phyloP scores from a whole-genome alignment of 108 stramenopile species.

The Cyclotella baltica region DNA sequence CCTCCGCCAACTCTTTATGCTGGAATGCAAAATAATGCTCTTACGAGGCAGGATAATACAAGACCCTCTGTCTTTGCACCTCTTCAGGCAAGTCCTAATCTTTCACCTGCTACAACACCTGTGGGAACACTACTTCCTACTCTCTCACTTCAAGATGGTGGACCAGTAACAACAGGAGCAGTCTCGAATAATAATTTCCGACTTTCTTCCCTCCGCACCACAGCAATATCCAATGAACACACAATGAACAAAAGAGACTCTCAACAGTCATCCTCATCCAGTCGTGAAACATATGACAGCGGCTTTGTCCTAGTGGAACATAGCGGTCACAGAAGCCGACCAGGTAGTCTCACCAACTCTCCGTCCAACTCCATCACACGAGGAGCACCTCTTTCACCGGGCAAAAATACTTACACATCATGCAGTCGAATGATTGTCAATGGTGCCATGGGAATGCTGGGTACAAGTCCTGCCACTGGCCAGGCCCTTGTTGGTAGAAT shows the following conservation, averaged over 20 bases:
- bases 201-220: too few relatives aligned
- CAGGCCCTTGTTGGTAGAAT: constrained; percentile 73
- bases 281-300: constrained; percentile 57
- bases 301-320: constrained; percentile 89
- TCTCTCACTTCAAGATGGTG: constrained; percentile 35
- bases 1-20: constrained; percentile 31
- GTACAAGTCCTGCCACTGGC: constrained; percentile 91
- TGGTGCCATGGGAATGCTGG: constrained; percentile 73
- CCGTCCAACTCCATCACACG: constrained; percentile 23
- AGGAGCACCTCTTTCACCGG: constrained; percentile 1
- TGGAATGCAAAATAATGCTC: constrained; percentile 23
- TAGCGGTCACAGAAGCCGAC: constrained; percentile 35
- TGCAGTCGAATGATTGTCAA: constrained; percentile 53
- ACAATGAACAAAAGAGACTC: constrained; percentile 12
- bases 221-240: neutral
- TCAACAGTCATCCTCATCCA: constrained; percentile 30
- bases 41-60: constrained; percentile 7
- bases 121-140: constrained; percentile 17
- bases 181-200: too few relatives aligned
- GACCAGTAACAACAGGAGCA: neutral
- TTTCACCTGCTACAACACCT: constrained; percentile 38
- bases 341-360: constrained; percentile 39
- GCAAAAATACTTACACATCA: constrained; percentile 16
- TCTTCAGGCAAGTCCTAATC: constrained; percentile 54
- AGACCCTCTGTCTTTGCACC: constrained; percentile 54